Evolutionary conservation across 768 basidiomycete species (phyloP).

Genomic region (Cubamyces sp.): DNA sequence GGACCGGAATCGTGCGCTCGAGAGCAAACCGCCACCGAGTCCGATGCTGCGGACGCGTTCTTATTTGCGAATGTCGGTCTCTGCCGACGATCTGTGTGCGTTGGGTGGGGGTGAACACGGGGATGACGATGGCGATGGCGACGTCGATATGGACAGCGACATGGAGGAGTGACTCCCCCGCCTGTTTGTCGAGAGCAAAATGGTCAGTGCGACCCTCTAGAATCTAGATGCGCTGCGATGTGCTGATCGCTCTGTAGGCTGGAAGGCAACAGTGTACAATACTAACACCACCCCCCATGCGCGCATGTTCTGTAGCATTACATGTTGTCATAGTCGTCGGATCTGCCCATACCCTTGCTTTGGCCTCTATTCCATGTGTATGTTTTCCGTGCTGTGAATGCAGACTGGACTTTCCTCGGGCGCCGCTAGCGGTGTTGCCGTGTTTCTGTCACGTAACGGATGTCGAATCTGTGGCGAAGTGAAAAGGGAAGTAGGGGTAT

Average conservation of each 20-base stretch:
- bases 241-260: conserved; percentile 11
- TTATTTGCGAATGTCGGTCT: conserved; percentile 33
- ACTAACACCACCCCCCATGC: conserved; percentile 24
- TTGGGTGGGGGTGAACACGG: neutral
- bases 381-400: conserved; percentile 19
- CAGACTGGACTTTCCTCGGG: conserved; percentile 17
- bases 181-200: conserved; percentile 25
- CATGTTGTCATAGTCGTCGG: conserved; percentile 26
- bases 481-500: neutral
- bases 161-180: conserved; percentile 21
- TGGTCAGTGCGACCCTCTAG: conserved; percentile 14
- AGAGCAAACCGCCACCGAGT: conserved; percentile 37
- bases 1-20: conserved; percentile 43
- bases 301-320: conserved; percentile 26
- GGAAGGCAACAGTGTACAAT: conserved; percentile 27
- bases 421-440: conserved; percentile 13
- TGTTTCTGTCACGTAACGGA: neutral
- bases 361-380: conserved; percentile 20
- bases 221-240: neutral
- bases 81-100: conserved; percentile 20
- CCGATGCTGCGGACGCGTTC: conserved; percentile 35
- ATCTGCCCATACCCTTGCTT: conserved; percentile 24
- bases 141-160: conserved; percentile 9
- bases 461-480: neutral
- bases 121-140: neutral